phyloP scores from a whole-genome alignment of 1,284 basidiomycete species.

The Leccinum olivaceoglutinosum region DNA sequence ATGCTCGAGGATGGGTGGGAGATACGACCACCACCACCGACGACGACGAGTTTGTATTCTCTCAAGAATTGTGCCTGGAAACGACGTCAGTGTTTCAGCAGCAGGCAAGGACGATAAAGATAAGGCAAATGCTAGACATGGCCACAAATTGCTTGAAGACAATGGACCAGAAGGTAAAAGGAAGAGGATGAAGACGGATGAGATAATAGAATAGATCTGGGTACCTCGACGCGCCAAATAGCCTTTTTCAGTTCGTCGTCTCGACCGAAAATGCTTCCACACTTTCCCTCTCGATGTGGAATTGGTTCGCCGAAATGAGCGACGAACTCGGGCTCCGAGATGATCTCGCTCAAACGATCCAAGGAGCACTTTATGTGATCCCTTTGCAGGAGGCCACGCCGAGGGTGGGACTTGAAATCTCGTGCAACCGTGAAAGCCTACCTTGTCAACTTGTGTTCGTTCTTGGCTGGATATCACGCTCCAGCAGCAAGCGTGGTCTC shows the following conservation, averaged over 20 bases:
- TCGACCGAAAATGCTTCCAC: constrained; percentile 73
- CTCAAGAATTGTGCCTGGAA: constrained; percentile 84
- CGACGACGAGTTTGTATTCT: constrained; percentile 96
- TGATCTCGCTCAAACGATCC: constrained; percentile 56
- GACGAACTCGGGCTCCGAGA: constrained; percentile 55
- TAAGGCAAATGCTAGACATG: no score
- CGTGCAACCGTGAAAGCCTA: constrained; percentile 22
- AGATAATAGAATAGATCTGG: no score
- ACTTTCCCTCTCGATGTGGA: constrained; percentile 54
- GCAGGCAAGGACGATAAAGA: neutral
- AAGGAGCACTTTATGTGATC: constrained; percentile 63
- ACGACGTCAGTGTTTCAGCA: neutral
- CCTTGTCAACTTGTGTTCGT: constrained; percentile 74
- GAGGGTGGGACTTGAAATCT: neutral
- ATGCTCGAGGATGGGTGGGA: neutral
- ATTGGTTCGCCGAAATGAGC: constrained; percentile 66
- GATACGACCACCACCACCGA: constrained; percentile 44
- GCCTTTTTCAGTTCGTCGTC: constrained; percentile 83
- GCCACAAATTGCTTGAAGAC: no score
- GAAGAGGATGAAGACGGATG: no score
- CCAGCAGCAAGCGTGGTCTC: constrained; percentile 76
- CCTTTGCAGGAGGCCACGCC: constrained; percentile 30
- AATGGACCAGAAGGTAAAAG: no score
- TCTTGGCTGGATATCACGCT: constrained; percentile 78
- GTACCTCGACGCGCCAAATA: constrained; percentile 11